phyloP scores from a whole-genome alignment of 139 green algal species.

The Coelastrella sp. region DNA sequence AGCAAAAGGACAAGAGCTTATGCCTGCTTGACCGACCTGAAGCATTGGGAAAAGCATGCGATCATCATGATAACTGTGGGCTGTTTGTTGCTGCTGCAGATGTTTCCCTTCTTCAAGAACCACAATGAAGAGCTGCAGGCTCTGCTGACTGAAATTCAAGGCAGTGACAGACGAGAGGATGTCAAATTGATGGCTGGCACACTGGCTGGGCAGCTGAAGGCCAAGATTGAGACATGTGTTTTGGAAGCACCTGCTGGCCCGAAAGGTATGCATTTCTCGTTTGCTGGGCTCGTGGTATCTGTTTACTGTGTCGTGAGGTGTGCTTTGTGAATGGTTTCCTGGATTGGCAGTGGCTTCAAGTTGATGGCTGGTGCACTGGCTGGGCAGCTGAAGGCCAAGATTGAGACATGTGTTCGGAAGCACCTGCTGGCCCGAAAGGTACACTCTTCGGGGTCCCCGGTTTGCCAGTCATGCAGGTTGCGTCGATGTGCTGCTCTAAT shows the following conservation, averaged over 20 bases:
- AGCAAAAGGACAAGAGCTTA: no score
- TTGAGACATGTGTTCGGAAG: not conserved
- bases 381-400: slow-evolving; percentile 18
- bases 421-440: not conserved
- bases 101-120: slow-evolving; percentile 40
- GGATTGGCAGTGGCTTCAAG: not conserved
- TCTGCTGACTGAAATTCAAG: not conserved
- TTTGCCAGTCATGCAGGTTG: no score
- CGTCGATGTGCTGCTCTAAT: no score
- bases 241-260: not conserved
- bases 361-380: slow-evolving; percentile 11
- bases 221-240: slow-evolving; percentile 25
- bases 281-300: no score
- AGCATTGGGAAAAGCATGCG: no score
- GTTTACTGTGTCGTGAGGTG: no score
- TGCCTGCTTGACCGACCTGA: no score
- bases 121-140: slow-evolving; percentile 22
- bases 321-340: no score
- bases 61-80: no score
- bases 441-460: no score
- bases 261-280: not conserved
- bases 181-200: slow-evolving; percentile 18
- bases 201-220: not conserved
- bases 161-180: slow-evolving; percentile 16
- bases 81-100: slow-evolving; percentile 40